A percentile compares a stretch with the other conserved stretches of the same genome.
Conservation (phyloP, 2,329 filamentous ascomycete species). For the Amylocarpus encephaloides region DNA sequence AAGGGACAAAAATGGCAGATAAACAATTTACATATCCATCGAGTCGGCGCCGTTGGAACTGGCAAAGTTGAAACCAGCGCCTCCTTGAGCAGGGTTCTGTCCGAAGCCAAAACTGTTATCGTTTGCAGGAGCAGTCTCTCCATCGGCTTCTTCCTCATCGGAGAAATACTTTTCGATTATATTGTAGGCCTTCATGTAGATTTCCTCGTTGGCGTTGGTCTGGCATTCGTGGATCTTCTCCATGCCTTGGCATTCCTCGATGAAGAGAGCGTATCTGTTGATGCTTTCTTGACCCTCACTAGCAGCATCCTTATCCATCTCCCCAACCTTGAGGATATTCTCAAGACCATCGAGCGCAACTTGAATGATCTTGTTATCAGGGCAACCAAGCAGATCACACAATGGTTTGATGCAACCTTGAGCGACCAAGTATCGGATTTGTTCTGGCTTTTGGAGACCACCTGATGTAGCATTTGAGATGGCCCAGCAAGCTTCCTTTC, state of each 20-base stretch:
- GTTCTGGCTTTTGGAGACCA: conserved; percentile 95
- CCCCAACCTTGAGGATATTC: conserved; percentile 99
- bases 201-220: conserved; percentile 99
- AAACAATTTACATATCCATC: conserved; percentile 61
- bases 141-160: conserved; percentile 79
- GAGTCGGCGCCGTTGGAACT: conserved; percentile 63
- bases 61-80: conserved; percentile 93
- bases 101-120: conserved; percentile 79
- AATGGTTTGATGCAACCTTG: conserved; percentile 97
- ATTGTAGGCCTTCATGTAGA: conserved; percentile 99
- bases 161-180: conserved; percentile 99
- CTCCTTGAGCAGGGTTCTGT: conserved; percentile 59
- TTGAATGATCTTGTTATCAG: conserved; percentile 99
- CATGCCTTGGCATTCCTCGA: conserved; percentile 98
- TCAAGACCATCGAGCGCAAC: conserved; percentile 95
- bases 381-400: conserved; percentile 90
- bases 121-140: conserved; percentile 58
- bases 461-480: conserved; percentile 98
- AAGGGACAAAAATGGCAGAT: conserved; percentile 11
- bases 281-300: conserved; percentile 70
- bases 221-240: conserved; percentile 99
- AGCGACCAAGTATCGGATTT: conserved; percentile 89
- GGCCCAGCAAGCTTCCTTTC: conserved; percentile 99
- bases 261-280: conserved; percentile 96
- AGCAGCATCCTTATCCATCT: conserved; percentile 91